Base-by-base conservation (phyloP, 73 alveolate species). In the Stentor coeruleus region DNA sequence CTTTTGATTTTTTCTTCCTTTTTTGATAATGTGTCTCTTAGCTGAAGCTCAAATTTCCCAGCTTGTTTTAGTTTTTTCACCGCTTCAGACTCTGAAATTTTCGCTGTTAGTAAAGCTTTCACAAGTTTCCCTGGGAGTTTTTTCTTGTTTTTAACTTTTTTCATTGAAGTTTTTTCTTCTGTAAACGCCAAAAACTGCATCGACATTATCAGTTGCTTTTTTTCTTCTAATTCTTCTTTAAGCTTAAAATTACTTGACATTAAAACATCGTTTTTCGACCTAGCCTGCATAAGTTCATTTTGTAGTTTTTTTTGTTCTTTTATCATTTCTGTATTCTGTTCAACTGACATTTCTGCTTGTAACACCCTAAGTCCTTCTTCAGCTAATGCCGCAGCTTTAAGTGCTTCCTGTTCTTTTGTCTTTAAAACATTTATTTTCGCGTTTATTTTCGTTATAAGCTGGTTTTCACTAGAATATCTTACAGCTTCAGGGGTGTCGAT, bases 81-180 rank as follows among this genome's bases (percentile, higher is more conserved):
- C 6, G 74, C 77, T 6, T 77, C 85, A 15, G 85, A 30, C 35
- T 77, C 85, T 1, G 35, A 74, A 14, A 77, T 4, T 77, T 77
- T 77, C 35, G 85, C 66, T 0, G 28, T 37, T 20, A 77, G 20
- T 26, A 77, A 58, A 77, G 77, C 66, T 1, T 59, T 30, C 3
- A 77, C 80, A 38, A 77, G 66, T 39, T 38, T 77, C 40, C 36
- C 77, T 14, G 85, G 85, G 4, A 42, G 39, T 20, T 20, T 49
- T 49, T 11, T 20, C 6, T 20, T 6, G 6, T 49, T 49, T 49
- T 20, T 49, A 49, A 49, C 28, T 49, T 49, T 49, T 49, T 49
- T 49, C 28, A 6, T 49, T 6, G 6, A 11, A 20, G 6, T 49
- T 49, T 49, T 49, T 6, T 49, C 66, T 49, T 49, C 66, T 20